Conservation (phyloP, 1,284 basidiomycete genomes). For the Boletellus deceptivus region DNA sequence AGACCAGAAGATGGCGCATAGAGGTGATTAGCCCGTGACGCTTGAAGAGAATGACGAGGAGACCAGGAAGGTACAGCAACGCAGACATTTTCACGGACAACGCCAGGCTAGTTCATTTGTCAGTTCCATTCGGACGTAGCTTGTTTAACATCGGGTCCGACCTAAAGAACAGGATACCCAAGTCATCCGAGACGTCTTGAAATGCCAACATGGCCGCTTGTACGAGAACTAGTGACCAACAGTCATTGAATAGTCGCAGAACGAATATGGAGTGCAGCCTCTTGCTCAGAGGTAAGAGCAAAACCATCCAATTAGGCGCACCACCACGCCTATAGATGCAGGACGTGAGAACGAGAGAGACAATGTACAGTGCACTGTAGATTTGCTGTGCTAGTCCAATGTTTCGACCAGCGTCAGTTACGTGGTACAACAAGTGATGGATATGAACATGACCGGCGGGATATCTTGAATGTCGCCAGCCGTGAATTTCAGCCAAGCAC, state of each 20-base stretch:
- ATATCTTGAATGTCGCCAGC: constrained; percentile 56
- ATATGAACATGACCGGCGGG: constrained; percentile 92
- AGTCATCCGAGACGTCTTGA: constrained; percentile 54
- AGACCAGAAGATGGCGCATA: constrained; percentile 50
- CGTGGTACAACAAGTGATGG: constrained; percentile 68
- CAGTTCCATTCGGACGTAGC: constrained; percentile 2
- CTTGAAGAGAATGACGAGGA: constrained; percentile 80
- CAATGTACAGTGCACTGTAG: constrained; percentile 73
- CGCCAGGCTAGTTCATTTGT: constrained; percentile 56
- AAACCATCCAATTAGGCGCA: constrained; percentile 76
- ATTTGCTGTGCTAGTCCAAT: constrained; percentile 74
- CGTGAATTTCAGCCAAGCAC: constrained; percentile 1
- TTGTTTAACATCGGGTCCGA: constrained; percentile 37
- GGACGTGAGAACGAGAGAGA: constrained; percentile 62
- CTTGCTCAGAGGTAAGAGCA: constrained; percentile 85
- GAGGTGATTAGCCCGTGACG: constrained; percentile 63
- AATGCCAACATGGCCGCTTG: constrained; percentile 63
- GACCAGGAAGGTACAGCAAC: constrained; percentile 87
- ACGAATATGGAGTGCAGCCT: constrained; percentile 92
- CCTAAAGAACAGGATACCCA: constrained; percentile 75
- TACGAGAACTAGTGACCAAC: constrained; percentile 71
- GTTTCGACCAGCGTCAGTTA: constrained; percentile 64
- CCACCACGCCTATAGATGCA: constrained; percentile 67
- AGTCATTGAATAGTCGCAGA: constrained; percentile 94
- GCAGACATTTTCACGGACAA: constrained; percentile 97